Percentiles rank a stretch among this genome's conserved stretches.
Evolutionary conservation across 148 eudicot genomes (phyloP).

Genomic region (Pouteria glomerata): DNA sequence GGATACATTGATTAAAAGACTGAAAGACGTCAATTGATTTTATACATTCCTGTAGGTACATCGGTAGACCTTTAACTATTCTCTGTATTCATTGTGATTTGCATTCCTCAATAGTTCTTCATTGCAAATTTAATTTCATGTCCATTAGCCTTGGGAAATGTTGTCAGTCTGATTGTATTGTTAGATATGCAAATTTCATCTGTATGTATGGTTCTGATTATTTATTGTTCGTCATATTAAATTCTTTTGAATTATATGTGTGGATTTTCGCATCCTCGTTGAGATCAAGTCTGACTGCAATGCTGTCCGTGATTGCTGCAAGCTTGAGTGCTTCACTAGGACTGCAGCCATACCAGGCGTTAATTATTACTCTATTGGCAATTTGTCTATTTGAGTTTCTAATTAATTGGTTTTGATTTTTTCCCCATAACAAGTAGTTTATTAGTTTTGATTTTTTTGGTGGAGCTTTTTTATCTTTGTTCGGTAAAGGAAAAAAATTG

Average conservation of each 20-base stretch:
- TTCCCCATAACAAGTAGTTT: too few relatives aligned
- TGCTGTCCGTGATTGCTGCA: too few relatives aligned
- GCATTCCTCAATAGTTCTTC: constrained; percentile 17
- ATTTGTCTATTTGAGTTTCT: too few relatives aligned
- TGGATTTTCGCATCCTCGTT: constrained; percentile 3
- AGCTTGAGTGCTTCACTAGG: too few relatives aligned
- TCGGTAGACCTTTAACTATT: constrained; percentile 15
- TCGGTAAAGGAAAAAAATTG: too few relatives aligned
- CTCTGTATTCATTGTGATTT: constrained; percentile 27
- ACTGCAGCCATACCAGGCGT: too few relatives aligned
- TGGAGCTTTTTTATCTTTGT: too few relatives aligned
- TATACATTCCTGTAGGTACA: constrained; percentile 32
- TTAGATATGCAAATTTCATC: constrained; percentile 24
- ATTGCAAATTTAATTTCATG: constrained; percentile 26
- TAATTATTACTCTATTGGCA: too few relatives aligned
- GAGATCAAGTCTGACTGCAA: not conserved
- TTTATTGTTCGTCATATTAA: constrained; percentile 28
- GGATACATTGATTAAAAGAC: constrained; percentile 80
- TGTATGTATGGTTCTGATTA: constrained; percentile 37
- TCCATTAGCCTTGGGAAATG: constrained; percentile 7
- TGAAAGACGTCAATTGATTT: constrained; percentile 79
- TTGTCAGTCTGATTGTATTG: constrained; percentile 23
- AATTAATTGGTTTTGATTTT: not conserved
- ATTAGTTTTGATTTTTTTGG: too few relatives aligned
- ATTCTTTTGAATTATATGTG: constrained; percentile 21